A percentile compares a stretch with the other conserved stretches of the same genome.
Evolutionary conservation across 306 rosid species (phyloP).

Genomic region (Pyrus communis): DNA sequence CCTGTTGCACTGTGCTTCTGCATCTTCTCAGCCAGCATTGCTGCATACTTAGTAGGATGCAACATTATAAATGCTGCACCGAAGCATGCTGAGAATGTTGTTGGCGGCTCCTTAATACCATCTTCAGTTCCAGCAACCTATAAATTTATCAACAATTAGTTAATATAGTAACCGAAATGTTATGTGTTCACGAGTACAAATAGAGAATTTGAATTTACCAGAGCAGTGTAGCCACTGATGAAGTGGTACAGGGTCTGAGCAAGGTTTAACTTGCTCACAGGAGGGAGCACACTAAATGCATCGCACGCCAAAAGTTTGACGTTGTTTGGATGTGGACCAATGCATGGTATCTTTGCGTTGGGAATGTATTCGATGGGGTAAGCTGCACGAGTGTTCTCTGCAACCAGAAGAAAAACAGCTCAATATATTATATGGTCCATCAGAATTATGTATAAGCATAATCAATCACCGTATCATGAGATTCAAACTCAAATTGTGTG

Average conservation of each 20-base stretch:
- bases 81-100: constrained; percentile 91
- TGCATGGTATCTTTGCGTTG: constrained; percentile 74
- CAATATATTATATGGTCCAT: background rate
- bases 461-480: too few relatives aligned
- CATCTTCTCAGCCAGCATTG: constrained; percentile 94
- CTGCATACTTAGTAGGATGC: constrained; percentile 88
- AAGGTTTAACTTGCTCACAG: constrained; percentile 74
- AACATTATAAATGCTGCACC: constrained; percentile 91
- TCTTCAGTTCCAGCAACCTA: constrained; percentile 95
- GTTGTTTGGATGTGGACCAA: constrained; percentile 88
- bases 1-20: constrained; percentile 72
- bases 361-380: constrained; percentile 90
- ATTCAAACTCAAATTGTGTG: background rate
- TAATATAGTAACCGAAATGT: background rate
- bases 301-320: constrained; percentile 87
- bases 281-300: constrained; percentile 92
- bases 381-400: constrained; percentile 88
- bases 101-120: constrained; percentile 78
- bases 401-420: constrained; percentile 7
- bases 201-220: constrained; percentile 35
- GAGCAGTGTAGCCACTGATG: constrained; percentile 89
- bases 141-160: background rate
- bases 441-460: background rate
- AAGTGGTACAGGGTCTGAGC: constrained; percentile 96
- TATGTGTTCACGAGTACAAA: background rate